phyloP scores from a whole-genome alignment of 2,329 filamentous ascomycete genomes.

The Tolypocladium tropicale region DNA sequence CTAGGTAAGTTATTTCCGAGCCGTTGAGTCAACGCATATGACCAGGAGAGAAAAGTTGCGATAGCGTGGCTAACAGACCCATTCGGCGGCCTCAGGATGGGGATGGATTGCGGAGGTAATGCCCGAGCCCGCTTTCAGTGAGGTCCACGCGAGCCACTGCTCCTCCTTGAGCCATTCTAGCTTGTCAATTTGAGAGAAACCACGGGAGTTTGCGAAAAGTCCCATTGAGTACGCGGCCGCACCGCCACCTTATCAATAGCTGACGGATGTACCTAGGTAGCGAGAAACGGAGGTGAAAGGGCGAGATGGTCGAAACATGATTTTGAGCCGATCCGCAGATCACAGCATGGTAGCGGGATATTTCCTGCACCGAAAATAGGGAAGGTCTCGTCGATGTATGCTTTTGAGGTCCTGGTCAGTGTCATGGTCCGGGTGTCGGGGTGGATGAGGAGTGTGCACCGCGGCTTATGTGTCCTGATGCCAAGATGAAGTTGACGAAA shows the following conservation, averaged over 20 bases:
- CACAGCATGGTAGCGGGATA: background rate
- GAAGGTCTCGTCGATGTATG: background rate
- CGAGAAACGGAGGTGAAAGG: too few species aligned
- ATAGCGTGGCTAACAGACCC: background rate
- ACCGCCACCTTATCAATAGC: too few species aligned
- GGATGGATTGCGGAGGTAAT: background rate
- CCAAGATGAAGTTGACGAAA: background rate
- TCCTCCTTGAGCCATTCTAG: background rate
- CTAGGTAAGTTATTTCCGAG: too few species aligned
- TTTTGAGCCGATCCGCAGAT: background rate
- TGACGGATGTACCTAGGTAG: too few species aligned
- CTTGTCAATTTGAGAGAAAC: too few species aligned
- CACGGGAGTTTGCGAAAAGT: background rate
- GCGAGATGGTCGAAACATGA: too few species aligned
- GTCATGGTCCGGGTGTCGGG: background rate
- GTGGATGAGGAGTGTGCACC: background rate
- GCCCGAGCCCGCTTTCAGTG: too few species aligned
- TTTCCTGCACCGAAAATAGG: background rate
- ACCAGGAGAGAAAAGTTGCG: background rate
- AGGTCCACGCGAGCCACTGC: background rate
- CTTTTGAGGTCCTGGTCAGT: too few species aligned
- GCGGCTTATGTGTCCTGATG: background rate
- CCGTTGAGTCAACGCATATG: background rate
- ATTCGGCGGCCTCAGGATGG: background rate
- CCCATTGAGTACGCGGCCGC: too few species aligned